phyloP scores from a whole-genome alignment of 345 rosid genomes.

The Eucalyptus pauciflora region DNA sequence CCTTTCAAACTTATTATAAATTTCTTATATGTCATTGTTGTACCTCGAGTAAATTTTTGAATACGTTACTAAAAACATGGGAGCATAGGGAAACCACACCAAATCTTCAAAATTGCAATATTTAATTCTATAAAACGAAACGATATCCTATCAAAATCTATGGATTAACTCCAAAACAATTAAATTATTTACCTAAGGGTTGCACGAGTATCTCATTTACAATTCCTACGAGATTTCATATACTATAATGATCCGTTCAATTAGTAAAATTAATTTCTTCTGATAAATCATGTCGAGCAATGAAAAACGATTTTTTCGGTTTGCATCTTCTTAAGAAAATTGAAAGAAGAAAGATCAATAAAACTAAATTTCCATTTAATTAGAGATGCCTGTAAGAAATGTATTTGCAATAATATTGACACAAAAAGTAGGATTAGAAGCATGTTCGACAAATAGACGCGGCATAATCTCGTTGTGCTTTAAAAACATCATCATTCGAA shows the following conservation, averaged over 20 bases:
- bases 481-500: not conserved
- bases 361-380: rapidly evolving
- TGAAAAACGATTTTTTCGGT: rapidly evolving
- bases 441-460: not conserved
- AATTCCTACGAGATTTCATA: not conserved
- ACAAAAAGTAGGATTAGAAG: too few species aligned
- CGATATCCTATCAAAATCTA: not conserved
- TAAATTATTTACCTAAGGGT: rapidly evolving
- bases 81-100: too few species aligned
- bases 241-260: rapidly evolving
- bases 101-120: not conserved
- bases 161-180: not conserved
- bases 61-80: not conserved
- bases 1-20: too few species aligned
- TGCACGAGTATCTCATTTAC: not conserved
- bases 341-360: not conserved
- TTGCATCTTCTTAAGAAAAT: not conserved
- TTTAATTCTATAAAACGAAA: too few species aligned
- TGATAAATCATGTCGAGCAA: not conserved
- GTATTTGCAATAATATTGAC: not conserved
- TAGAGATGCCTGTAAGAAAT: rapidly evolving
- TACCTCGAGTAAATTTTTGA: too few species aligned
- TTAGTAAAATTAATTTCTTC: rapidly evolving
- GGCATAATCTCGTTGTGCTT: not conserved
- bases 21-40: not conserved